phyloP scores from a whole-genome alignment of 192 early-diverging fungal species.

The Oehlia diaphana region DNA sequence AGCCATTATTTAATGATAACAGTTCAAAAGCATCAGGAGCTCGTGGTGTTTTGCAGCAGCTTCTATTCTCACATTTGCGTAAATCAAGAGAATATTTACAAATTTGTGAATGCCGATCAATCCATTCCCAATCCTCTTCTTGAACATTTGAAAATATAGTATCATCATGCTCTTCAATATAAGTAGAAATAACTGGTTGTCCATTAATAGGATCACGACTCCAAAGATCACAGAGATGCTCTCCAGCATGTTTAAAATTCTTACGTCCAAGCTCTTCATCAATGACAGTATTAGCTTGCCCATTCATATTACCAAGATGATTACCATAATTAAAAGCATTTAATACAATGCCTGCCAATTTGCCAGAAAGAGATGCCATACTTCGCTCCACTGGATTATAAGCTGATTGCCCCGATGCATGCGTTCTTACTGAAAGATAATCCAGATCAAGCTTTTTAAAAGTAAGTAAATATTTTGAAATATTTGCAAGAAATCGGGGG shows the following conservation, averaged over 20 bases:
- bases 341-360: not conserved
- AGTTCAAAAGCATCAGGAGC: not conserved
- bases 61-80: not conserved
- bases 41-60: not conserved
- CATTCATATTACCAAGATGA: not conserved
- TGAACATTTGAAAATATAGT: not conserved
- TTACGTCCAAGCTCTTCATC: not conserved
- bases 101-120: not conserved
- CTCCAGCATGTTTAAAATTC: not conserved
- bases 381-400: not conserved
- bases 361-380: not conserved
- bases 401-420: not conserved
- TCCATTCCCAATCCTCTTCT: not conserved
- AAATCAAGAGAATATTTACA: not conserved
- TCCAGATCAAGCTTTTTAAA: not conserved
- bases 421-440: conserved; percentile 3
- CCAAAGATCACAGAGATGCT: not conserved
- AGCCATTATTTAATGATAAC: not conserved
- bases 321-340: not conserved
- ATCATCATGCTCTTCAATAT: not conserved
- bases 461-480: not conserved
- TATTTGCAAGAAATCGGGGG: conserved; percentile 1
- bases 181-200: not conserved
- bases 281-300: not conserved
- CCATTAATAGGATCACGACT: not conserved